These are phyloP conservation scores for Myxozyma vanderwaltii DNA, from an alignment of 805 yeast genomes.

Conservation along the genomic window DNA sequence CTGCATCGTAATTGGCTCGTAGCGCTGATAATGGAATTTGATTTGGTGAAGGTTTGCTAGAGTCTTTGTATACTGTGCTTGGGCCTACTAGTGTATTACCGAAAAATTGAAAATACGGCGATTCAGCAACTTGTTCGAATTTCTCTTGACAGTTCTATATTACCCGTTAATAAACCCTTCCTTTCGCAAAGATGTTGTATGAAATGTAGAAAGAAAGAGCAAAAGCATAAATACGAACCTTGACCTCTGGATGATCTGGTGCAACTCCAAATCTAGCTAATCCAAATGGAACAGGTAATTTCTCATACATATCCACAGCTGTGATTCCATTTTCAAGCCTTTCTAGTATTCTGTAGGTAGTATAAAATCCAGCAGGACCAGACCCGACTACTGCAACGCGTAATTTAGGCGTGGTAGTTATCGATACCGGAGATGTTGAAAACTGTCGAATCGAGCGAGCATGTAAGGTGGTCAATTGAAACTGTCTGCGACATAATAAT, in stretches of 20 bases:
- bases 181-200: too few species aligned
- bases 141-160: constrained; percentile 57
- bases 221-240: constrained; percentile 44
- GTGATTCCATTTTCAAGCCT: constrained; percentile 44
- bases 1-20: constrained; percentile 62
- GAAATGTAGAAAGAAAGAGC: neutral
- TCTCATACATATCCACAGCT: constrained; percentile 76
- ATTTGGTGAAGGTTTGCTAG: constrained; percentile 24
- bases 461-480: too few species aligned
- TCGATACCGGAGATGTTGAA: neutral
- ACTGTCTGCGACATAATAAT: too few species aligned
- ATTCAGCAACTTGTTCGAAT: constrained; percentile 54
- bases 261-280: constrained; percentile 95
- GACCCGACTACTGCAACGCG: constrained; percentile 81
- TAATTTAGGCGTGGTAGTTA: neutral
- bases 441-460: neutral
- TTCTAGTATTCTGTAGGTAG: constrained; percentile 71
- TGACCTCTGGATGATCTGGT: constrained; percentile 98
- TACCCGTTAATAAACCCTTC: too few species aligned
- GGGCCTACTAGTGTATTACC: constrained; percentile 74
- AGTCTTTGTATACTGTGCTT: neutral
- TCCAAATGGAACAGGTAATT: constrained; percentile 88
- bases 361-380: constrained; percentile 96
- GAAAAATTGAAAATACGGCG: constrained; percentile 53
- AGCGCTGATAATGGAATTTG: constrained; percentile 58